These are phyloP conservation scores for Malassezia yamatoensis DNA, from an alignment of 1,284 basidiomycete genomes.

Conservation along the genomic window DNA sequence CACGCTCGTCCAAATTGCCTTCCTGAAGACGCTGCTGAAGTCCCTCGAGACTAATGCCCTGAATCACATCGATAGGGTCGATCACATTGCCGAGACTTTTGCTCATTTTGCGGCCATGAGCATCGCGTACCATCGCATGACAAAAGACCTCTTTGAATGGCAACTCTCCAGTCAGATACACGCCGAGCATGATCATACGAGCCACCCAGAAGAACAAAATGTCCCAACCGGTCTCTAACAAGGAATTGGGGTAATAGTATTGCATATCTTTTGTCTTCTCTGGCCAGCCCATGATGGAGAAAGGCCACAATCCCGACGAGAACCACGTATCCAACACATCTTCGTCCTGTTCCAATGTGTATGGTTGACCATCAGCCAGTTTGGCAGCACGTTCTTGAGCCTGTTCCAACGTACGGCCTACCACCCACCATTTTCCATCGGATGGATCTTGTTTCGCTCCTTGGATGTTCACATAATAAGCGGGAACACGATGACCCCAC, in stretches of 20 bases:
- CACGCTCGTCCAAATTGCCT: constrained; percentile 89
- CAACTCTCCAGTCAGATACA: constrained; percentile 76
- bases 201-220: constrained; percentile 99
- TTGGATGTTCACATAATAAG: constrained; percentile 81
- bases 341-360: constrained; percentile 80
- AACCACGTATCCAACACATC: constrained; percentile 99
- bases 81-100: constrained; percentile 98
- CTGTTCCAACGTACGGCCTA: constrained; percentile 70
- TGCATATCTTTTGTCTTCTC: constrained; percentile 50
- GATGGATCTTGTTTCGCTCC: constrained; percentile 60
- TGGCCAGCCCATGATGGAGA: constrained; percentile 96
- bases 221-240: constrained; percentile 98
- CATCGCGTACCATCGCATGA: constrained; percentile 98
- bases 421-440: constrained; percentile 59
- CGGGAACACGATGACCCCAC: constrained; percentile 97
- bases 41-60: constrained; percentile 70
- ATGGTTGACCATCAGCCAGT: constrained; percentile 61
- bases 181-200: constrained; percentile 89
- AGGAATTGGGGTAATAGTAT: constrained; percentile 72
- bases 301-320: constrained; percentile 95
- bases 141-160: constrained; percentile 97
- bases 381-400: constrained; percentile 67
- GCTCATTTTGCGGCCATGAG: constrained; percentile 97
- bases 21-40: constrained; percentile 76
- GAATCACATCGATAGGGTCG: constrained; percentile 91